Evolutionary conservation across 257 asterid species (phyloP), one percentile per base, ranked within the genome.

Genomic region (Gentiana straminea): DNA sequence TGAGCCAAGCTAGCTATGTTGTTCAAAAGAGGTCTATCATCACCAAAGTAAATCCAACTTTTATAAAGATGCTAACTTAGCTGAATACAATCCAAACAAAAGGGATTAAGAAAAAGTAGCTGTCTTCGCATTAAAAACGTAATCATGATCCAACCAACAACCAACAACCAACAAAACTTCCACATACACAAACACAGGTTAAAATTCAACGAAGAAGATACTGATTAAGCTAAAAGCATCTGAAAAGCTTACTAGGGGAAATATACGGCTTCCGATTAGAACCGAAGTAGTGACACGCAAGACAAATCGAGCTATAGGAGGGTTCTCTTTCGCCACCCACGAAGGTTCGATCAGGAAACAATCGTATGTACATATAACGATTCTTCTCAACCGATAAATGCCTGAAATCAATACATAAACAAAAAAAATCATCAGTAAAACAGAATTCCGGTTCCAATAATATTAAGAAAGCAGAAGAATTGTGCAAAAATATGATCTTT

Each of bases 231-330:
- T 13, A 4, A 55, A 3, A 52, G 39, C 38, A 52, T 33, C 7
- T 24, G 34, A 1, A 44, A 36, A 35, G 3, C 59, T 2, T 72
- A 82, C 97, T 73, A 33, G 95, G 97, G 9, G 98, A 87, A 55
- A 83, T 64, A 71, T 51, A 77, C 15, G 96, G 94, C 58, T 77
- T 70, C 41, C 95, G 84, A 75, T 76, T 86, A 41, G 88, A 48
- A 49, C 76, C 81, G 84, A 36, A 63, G 79, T 62, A 56, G 88
- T 68, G 69, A 89, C 93, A 50, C 93, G 84, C 35, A 89, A 34
- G 57, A 82, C 73, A 77, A 89, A 89, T 15, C 87, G 84, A n/a
- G 95, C 95, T 5, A 80, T 43, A 5, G 95, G 95, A 51, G 94
- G 95, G 69, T 86, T 93, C 64, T 86, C 97, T 61, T 83, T 83